Base-by-base conservation (phyloP, 1,139 yeast species). In the Kurtzmaniella quercitrusa region DNA sequence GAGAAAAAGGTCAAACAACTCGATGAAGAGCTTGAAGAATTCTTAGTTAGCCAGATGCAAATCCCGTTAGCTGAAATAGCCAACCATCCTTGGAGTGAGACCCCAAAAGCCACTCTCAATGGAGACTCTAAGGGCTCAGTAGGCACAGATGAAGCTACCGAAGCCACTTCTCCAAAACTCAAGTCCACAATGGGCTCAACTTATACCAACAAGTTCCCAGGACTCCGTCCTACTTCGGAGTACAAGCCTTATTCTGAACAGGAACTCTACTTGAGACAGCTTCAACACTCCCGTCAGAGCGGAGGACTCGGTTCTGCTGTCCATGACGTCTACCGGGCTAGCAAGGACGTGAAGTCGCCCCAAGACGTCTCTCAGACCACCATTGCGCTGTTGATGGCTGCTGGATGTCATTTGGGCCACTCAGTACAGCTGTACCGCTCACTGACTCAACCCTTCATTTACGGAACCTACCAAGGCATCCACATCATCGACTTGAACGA, bases 331-430 rank as follows among this genome's bases (percentile, higher is more conserved):
- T 88, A 87, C 59, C 66, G 68, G 43, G 95, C 96, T 18, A 82
- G 84, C 57, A 71, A 75, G 50, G 87, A 86, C 49, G 72, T 83
- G 25, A 70, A 72, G 43, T 62, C 68, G 19, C 96, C 96, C 12
- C 70, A 74, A 29, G 58, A 73, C 27, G 70, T 80, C 19, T 66
- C 75, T 27, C 79, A 85, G 46, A 61, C 86, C 11, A 74, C 93
- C 1, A 68, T 89, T 29, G 70, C 87, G 23, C 81, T 82, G 46
- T 73, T 91, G 43, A 62, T 91, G 64, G 95, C 97, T 4, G 89
- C 98, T 0, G 98, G 97, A 39, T 93, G 93, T 42, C 98, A 93
- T 63, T 70, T 93, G 53, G 98, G 98, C 25, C 97, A 93, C 57
- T 78, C 96, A 4, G 85, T 82, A 34, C 72, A 87, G 4, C 69